Conservation (phyloP, 2,329 filamentous ascomycete genomes). For the Talaromyces islandicus region DNA sequence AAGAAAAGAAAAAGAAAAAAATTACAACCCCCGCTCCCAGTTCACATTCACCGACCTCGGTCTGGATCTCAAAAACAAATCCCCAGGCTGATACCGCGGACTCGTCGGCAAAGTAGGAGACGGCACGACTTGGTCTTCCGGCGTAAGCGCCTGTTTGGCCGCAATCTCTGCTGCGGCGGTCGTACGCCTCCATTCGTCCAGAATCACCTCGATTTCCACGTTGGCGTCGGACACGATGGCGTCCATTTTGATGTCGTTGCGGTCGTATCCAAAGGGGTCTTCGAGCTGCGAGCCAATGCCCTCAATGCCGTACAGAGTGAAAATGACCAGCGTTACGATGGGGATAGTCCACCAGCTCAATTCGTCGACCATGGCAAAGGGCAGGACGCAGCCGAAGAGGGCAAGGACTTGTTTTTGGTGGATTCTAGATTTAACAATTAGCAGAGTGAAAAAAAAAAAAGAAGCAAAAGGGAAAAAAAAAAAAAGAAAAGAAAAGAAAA, state of each 20-base stretch:
- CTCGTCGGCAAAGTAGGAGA: background rate
- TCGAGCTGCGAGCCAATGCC: conserved; percentile 59
- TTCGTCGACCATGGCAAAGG: conserved; percentile 58
- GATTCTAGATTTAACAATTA: conserved; percentile 36
- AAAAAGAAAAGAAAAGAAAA: background rate
- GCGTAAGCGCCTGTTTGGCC: background rate
- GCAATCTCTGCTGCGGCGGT: conserved; percentile 1
- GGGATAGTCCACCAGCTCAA: conserved; percentile 59
- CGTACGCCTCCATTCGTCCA: conserved; percentile 52
- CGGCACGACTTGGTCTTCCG: background rate
- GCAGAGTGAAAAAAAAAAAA: background rate
- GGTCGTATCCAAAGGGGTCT: conserved; percentile 61
- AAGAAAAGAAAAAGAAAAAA: background rate
- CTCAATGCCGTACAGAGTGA: conserved; percentile 60
- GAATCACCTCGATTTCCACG: conserved; percentile 51
- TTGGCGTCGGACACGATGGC: conserved; percentile 57
- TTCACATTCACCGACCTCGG: background rate
- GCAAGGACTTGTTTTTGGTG: conserved; percentile 60
- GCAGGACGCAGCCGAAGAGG: conserved; percentile 54
- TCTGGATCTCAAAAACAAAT: background rate
- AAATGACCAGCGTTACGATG: conserved; percentile 55
- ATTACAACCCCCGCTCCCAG: background rate
- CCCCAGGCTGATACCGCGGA: background rate
- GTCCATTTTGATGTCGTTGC: conserved; percentile 64
- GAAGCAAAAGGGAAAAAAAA: too few species aligned